A percentile compares a stretch with the other conserved stretches of the same genome.
These are phyloP conservation scores for Scleromitrula shiraiana DNA, from an alignment of 2,329 filamentous ascomycete species.

Conservation along the genomic window DNA sequence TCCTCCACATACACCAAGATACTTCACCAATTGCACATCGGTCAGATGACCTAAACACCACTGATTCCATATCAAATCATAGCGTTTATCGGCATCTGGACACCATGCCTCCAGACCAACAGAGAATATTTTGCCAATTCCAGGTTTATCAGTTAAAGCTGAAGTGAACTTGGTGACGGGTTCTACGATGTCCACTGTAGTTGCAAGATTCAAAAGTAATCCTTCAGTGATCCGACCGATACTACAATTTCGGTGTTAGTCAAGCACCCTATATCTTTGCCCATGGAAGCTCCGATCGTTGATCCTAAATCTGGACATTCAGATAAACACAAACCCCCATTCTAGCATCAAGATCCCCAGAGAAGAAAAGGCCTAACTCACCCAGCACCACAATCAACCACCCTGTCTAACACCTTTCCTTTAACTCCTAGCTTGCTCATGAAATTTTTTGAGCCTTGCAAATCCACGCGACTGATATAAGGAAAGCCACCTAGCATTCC, in stretches of 20 bases:
- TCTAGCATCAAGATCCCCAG: no score
- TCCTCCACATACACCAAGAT: slow-evolving; percentile 52
- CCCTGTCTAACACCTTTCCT: slow-evolving; percentile 28
- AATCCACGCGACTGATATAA: slow-evolving; percentile 60
- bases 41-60: slow-evolving; percentile 84
- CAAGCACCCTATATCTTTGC: no score
- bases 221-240: slow-evolving; percentile 79
- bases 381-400: slow-evolving; percentile 34
- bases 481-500: slow-evolving; percentile 76
- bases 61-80: slow-evolving; percentile 83
- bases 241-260: slow-evolving; percentile 33
- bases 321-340: neutral
- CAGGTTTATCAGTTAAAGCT: slow-evolving; percentile 47
- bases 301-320: neutral
- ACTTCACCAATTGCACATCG: slow-evolving; percentile 62
- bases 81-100: slow-evolving; percentile 37
- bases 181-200: slow-evolving; percentile 74
- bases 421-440: slow-evolving; percentile 53
- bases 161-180: slow-evolving; percentile 75
- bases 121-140: slow-evolving; percentile 58
- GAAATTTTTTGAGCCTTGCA: slow-evolving; percentile 63
- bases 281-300: no score
- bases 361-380: slow-evolving; percentile 20
- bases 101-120: slow-evolving; percentile 69
- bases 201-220: slow-evolving; percentile 62